A percentile compares a stretch with the other conserved stretches of the same genome.
phyloP scores from a whole-genome alignment of 768 basidiomycete genomes.

The Cyclocybe aegerita region DNA sequence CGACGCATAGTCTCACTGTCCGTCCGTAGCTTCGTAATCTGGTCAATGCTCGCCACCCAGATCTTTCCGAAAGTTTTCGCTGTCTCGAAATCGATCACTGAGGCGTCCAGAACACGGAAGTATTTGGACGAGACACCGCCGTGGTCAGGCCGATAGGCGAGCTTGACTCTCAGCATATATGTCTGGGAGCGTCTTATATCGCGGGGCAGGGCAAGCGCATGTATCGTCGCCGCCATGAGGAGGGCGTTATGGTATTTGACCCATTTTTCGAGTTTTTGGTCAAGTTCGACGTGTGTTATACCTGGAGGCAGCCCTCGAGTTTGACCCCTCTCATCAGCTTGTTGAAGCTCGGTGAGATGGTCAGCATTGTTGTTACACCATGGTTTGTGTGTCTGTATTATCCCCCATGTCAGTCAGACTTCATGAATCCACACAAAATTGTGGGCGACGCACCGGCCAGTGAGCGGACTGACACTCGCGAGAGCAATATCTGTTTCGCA shows the following conservation, averaged over 20 bases:
- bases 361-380: constrained; percentile 10
- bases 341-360: constrained; percentile 5
- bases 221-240: constrained; percentile 28
- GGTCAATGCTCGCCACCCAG: constrained; percentile 24
- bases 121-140: constrained; percentile 19
- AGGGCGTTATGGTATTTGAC: constrained; percentile 25
- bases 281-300: constrained; percentile 24
- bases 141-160: constrained; percentile 18
- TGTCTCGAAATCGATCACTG: constrained; percentile 17
- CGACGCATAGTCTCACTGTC: constrained; percentile 21
- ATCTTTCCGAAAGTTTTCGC: constrained; percentile 15
- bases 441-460: constrained; percentile 10
- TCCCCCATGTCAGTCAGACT: neutral
- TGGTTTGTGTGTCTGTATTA: constrained; percentile 10
- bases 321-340: constrained; percentile 2
- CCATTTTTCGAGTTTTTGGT: constrained; percentile 31
- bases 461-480: constrained; percentile 14
- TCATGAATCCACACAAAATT: too few relatives aligned
- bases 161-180: constrained; percentile 10
- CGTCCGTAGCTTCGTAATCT: constrained; percentile 17
- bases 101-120: constrained; percentile 25
- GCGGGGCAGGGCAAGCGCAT: constrained; percentile 25
- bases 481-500: constrained; percentile 15
- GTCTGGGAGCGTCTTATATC: constrained; percentile 19
- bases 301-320: constrained; percentile 15